These are phyloP conservation scores for Juglanconis juglandina DNA, from an alignment of 2,329 filamentous ascomycete genomes.

Conservation along the genomic window DNA sequence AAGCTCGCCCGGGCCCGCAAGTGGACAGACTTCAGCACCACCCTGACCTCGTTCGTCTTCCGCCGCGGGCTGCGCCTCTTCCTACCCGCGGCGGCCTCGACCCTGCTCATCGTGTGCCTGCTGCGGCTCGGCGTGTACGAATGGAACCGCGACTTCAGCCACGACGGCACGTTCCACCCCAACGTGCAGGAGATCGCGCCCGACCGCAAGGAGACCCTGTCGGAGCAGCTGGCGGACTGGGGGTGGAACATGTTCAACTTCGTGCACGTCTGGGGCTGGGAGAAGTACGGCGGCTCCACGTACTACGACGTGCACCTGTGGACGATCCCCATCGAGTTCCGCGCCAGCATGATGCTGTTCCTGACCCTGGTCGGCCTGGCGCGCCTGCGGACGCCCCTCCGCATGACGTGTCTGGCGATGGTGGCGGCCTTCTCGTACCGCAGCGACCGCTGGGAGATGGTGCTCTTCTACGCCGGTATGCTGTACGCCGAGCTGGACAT, in stretches of 20 bases:
- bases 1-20: slow-evolving; percentile 31
- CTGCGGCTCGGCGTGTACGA: slow-evolving; percentile 47
- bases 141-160: slow-evolving; percentile 43
- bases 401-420: slow-evolving; percentile 39
- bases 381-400: slow-evolving; percentile 39
- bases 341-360: slow-evolving; percentile 56
- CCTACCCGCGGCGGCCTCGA: slow-evolving; percentile 48
- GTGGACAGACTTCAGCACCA: slow-evolving; percentile 38
- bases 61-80: slow-evolving; percentile 51
- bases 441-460: slow-evolving; percentile 51
- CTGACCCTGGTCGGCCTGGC: slow-evolving; percentile 49
- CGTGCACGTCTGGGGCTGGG: slow-evolving; percentile 50
- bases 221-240: slow-evolving; percentile 46
- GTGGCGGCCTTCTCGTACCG: slow-evolving; percentile 44
- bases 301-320: slow-evolving; percentile 58
- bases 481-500: slow-evolving; percentile 53
- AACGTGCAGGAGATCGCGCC: slow-evolving; percentile 50
- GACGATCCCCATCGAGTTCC: slow-evolving; percentile 61
- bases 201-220: slow-evolving; percentile 32
- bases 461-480: slow-evolving; percentile 54
- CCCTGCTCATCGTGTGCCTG: slow-evolving; percentile 43
- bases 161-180: slow-evolving; percentile 40
- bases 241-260: slow-evolving; percentile 45
- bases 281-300: slow-evolving; percentile 44
- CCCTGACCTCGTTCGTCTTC: slow-evolving; percentile 49